Evolutionary conservation across 495 filamentous ascomycete genomes (phyloP), one percentile per base, ranked within the genome.

Genomic region (Lasiosphaeriaceae sp.): DNA sequence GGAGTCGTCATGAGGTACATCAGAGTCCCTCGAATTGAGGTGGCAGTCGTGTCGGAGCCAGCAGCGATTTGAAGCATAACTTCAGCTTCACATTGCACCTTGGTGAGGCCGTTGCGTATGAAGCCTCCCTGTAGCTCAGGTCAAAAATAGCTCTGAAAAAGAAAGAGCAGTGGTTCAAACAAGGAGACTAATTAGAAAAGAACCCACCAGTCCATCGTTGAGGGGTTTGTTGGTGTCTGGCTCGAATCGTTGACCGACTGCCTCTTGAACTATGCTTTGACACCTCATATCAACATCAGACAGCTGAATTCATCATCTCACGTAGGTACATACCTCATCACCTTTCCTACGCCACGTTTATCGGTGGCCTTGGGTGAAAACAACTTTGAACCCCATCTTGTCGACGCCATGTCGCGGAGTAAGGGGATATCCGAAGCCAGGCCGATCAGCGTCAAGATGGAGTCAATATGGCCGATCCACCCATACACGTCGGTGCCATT

Each of bases 1-100:
- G 72, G 69, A 21, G 77, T 68, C 7, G 69, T 64, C 16, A 85
- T 61, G 24, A 87, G 65, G 57, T 80, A 79, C 29, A 75, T 59
- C 52, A 87, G 70, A 48, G 81, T 69, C 2, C 71, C 74, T 50
- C 77, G 76, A 60, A 87, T 78, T n/a, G 80, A 75, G 2, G 81
- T 81, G 0, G 80, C 78, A 0, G 82, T 83, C 14, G 85, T 86
- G 59, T 88, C 86, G 11, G 83, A 77, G 9, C 83, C 85, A 2
- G 85, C 86, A 2, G 84, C 68, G 34, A 71, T 70, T 17, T 74
- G 55, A 1, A 37, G 19, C 5, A 11, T n/a, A 1, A 34, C 34
- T 45, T 59, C 57, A 14, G 54, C 44, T 22, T 34, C 57, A 22
- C 31, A 41, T 19, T n/a, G 8, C 9, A 17, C 12, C 23, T 26